Conservation (phyloP, 495 filamentous ascomycete genomes). For the Evansstolkia leycettana region DNA sequence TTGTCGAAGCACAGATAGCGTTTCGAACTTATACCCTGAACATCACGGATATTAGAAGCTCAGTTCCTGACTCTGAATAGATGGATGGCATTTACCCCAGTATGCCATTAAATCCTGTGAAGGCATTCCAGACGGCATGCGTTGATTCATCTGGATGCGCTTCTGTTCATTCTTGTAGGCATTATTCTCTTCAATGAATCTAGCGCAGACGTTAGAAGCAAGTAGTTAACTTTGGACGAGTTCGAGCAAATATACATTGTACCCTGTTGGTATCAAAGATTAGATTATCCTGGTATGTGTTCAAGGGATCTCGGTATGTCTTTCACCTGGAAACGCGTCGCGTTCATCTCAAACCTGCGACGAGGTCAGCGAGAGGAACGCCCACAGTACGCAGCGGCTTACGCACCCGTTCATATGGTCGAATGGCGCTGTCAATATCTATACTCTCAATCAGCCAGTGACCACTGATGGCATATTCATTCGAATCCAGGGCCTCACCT, state of each 20-base stretch:
- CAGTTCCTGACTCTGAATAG: no score
- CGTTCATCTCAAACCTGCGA: slow-evolving; percentile 87
- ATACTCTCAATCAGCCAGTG: neutral
- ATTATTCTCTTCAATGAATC: slow-evolving; percentile 91
- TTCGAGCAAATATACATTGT: slow-evolving; percentile 51
- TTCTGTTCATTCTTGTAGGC: slow-evolving; percentile 46
- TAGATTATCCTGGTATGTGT: slow-evolving; percentile 7
- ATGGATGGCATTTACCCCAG: slow-evolving; percentile 48
- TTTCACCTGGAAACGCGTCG: slow-evolving; percentile 75
- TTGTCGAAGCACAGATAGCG: slow-evolving; percentile 57
- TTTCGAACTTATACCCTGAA: slow-evolving; percentile 99
- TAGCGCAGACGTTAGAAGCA: slow-evolving; percentile 16
- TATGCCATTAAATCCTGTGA: slow-evolving; percentile 56
- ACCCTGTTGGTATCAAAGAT: slow-evolving; percentile 36
- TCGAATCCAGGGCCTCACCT: slow-evolving; percentile 46
- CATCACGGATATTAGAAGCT: no score
- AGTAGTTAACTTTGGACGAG: neutral
- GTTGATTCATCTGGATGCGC: slow-evolving; percentile 36
- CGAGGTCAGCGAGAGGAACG: slow-evolving; percentile 3
- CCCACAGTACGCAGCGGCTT: neutral
- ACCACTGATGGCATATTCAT: neutral
- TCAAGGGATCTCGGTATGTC: neutral
- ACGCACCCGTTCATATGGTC: slow-evolving; percentile 68
- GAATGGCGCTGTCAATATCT: slow-evolving; percentile 81
- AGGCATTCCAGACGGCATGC: slow-evolving; percentile 39